phyloP scores from a whole-genome alignment of 2,329 filamentous ascomycete species.

The Colletotrichum falcatum region DNA sequence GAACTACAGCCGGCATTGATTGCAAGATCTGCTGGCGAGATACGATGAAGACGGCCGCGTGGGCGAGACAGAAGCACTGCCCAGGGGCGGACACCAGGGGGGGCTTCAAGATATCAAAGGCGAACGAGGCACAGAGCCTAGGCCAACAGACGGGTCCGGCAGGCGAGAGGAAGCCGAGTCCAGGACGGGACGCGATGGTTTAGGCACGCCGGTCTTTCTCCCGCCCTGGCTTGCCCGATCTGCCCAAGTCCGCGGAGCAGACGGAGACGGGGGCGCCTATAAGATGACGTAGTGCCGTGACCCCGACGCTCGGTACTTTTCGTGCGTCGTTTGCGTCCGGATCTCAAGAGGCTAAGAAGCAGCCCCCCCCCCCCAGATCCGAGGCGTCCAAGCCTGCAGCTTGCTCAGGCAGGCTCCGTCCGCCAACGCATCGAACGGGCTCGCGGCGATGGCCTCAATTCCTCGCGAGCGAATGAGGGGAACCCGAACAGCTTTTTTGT shows the following conservation, averaged over 20 bases:
- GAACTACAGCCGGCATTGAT: constrained; percentile 42
- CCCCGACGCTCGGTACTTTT: too few species aligned
- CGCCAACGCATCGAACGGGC: not conserved
- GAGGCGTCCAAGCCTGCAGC: not conserved
- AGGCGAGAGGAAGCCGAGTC: not conserved
- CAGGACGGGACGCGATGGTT: too few species aligned
- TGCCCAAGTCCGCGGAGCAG: too few species aligned
- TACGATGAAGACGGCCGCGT: constrained; percentile 42
- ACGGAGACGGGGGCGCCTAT: too few species aligned
- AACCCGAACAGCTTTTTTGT: not conserved
- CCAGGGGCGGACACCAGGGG: not conserved
- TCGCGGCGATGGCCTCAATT: constrained; percentile 9
- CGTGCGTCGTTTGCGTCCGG: too few species aligned
- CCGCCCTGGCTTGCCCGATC: not conserved
- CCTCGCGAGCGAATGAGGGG: not conserved
- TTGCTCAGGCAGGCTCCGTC: not conserved
- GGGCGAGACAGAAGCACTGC: constrained; percentile 29
- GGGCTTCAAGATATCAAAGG: constrained; percentile 9
- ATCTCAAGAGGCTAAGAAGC: not conserved
- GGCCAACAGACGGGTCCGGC: not conserved
- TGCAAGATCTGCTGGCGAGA: constrained; percentile 42
- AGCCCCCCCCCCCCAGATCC: not conserved
- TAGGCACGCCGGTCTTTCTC: not conserved
- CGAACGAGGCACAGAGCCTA: not conserved
- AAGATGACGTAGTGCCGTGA: too few species aligned